Evolutionary conservation across 768 basidiomycete species (phyloP).

Genomic region (Mycena leptocephala): DNA sequence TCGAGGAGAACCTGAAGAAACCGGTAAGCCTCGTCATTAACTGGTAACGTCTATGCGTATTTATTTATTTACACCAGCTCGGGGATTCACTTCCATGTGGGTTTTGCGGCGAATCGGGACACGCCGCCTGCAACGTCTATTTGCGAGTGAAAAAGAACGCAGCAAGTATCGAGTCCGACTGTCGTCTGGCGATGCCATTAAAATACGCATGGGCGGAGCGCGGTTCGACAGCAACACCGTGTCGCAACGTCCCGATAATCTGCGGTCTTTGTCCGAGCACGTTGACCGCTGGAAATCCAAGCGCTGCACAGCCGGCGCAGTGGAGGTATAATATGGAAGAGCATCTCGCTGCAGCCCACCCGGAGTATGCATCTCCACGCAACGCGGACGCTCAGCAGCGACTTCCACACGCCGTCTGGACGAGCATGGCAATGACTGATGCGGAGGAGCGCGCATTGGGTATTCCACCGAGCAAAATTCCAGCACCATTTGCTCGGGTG

Average conservation of each 20-base stretch:
- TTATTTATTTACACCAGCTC: no score
- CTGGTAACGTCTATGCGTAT: no score
- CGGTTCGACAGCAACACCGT: no score
- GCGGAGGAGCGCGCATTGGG: slow-evolving; percentile 3
- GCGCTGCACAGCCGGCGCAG: neutral
- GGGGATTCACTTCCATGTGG: slow-evolving; percentile 2
- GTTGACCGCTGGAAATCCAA: neutral
- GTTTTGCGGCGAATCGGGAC: slow-evolving; percentile 4
- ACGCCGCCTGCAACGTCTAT: slow-evolving; percentile 3
- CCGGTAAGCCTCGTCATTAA: no score
- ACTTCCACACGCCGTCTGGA: slow-evolving; percentile 18
- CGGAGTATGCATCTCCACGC: slow-evolving; percentile 13
- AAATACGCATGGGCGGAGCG: neutral
- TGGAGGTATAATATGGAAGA: slow-evolving; percentile 27
- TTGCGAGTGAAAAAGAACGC: no score
- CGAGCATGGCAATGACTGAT: no score
- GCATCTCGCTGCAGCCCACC: neutral
- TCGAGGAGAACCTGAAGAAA: no score
- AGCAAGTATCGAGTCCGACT: neutral
- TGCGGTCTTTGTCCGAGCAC: slow-evolving; percentile 14
- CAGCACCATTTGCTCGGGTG: neutral
- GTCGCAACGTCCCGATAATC: no score
- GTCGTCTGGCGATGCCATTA: neutral
- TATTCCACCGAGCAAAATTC: neutral
- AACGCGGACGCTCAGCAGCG: no score